Percentiles rank a stretch among this genome's conserved stretches.
Conservation (phyloP, 306 rosid genomes). For the Rosa persica region DNA sequence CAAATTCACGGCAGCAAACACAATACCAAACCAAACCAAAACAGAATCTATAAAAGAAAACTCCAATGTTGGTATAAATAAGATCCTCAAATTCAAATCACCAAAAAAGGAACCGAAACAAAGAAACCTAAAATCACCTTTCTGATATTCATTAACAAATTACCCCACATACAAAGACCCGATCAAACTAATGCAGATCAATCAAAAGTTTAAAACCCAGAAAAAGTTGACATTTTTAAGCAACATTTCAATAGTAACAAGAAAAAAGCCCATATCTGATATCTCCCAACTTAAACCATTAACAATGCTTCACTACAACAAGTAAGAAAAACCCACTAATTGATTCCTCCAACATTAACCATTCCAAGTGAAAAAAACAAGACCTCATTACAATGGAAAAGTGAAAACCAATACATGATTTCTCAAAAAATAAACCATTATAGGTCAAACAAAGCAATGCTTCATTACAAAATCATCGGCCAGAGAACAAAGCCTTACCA, state of each 20-base stretch:
- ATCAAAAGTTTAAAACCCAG: neutral
- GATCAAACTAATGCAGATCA: neutral
- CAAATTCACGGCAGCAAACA: conserved; percentile 4
- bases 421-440: neutral
- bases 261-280: neutral
- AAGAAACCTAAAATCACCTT: neutral
- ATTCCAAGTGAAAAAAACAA: neutral
- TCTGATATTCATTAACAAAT: neutral
- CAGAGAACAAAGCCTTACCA: neutral
- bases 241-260: neutral
- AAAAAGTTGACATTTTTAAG: neutral
- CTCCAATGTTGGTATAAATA: neutral
- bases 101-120: neutral
- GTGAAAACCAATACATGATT: neutral
- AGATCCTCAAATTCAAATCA: neutral
- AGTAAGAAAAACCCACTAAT: neutral
- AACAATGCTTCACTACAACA: neutral
- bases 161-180: too few relatives aligned
- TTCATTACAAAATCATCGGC: neutral
- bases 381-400: neutral
- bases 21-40: conserved; percentile 1
- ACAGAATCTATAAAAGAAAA: neutral
- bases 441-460: neutral
- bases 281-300: neutral
- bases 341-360: neutral